Conservation (phyloP, 805 yeast species). For the Yueomyces sinensis region DNA sequence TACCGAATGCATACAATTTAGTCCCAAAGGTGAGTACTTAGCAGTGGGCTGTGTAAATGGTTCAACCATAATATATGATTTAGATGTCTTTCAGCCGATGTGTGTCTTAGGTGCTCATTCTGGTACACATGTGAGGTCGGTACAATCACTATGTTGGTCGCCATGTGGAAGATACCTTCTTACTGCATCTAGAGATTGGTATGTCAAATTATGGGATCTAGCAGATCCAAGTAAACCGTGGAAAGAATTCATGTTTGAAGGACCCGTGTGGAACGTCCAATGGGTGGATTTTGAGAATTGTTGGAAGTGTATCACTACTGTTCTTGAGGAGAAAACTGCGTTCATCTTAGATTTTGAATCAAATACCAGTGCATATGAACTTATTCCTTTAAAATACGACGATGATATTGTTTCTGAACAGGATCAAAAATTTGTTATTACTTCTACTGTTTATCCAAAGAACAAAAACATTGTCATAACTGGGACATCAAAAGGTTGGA, state of each 20-base stretch:
- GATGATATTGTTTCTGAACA: constrained; percentile 13
- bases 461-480: constrained; percentile 37
- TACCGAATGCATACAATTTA: constrained; percentile 56
- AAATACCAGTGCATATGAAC: not conserved
- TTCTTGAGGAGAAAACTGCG: constrained; percentile 47
- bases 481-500: constrained; percentile 74
- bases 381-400: constrained; percentile 14
- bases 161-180: constrained; percentile 54
- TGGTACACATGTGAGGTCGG: constrained; percentile 54
- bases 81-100: constrained; percentile 37
- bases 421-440: constrained; percentile 17
- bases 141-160: constrained; percentile 71
- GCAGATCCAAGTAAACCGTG: constrained; percentile 25
- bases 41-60: constrained; percentile 76
- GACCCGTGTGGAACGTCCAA: constrained; percentile 54
- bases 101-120: constrained; percentile 32
- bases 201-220: constrained; percentile 70
- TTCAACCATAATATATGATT: constrained; percentile 56
- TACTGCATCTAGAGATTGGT: constrained; percentile 73
- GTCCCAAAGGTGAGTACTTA: constrained; percentile 67
- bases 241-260: constrained; percentile 39
- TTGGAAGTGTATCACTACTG: constrained; percentile 42
- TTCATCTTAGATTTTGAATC: constrained; percentile 12
- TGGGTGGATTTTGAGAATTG: constrained; percentile 11
- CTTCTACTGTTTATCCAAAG: constrained; percentile 21